Percentiles rank a stretch among this genome's conserved stretches.
Evolutionary conservation across 495 filamentous ascomycete species (phyloP).

Genomic region (Cetradonia linearis): DNA sequence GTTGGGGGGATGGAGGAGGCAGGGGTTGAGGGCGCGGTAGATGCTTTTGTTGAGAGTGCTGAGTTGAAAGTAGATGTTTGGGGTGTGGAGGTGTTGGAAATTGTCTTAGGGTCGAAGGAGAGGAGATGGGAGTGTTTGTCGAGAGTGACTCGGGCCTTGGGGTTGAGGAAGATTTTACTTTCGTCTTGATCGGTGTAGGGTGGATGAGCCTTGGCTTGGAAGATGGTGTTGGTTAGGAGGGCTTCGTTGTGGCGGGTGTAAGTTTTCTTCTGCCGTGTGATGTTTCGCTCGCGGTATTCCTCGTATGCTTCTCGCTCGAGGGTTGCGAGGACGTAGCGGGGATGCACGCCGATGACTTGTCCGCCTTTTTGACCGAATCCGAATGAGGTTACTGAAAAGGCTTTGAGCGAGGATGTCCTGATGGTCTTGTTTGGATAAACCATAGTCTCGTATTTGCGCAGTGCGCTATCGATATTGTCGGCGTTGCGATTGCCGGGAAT

Average conservation of each 20-base stretch:
- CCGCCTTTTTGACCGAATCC: slow-evolving; percentile 27
- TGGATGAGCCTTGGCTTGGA: neutral
- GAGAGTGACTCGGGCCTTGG: slow-evolving; percentile 2
- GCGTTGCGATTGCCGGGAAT: slow-evolving; percentile 25
- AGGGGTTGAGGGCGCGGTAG: neutral
- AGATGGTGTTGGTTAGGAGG: neutral
- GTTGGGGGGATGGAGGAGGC: neutral
- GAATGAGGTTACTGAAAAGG: slow-evolving; percentile 26
- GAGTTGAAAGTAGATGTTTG: neutral
- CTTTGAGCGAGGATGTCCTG: slow-evolving; percentile 15
- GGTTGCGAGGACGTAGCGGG: slow-evolving; percentile 23
- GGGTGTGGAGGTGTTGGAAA: neutral
- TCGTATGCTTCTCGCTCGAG: slow-evolving; percentile 12
- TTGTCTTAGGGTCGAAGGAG: neutral
- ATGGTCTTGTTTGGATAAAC: slow-evolving; percentile 16
- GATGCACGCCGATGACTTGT: slow-evolving; percentile 21
- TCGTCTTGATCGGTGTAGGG: neutral
- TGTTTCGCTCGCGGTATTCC: slow-evolving; percentile 4
- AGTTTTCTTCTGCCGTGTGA: neutral
- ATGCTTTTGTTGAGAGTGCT: neutral
- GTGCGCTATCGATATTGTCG: slow-evolving; percentile 24
- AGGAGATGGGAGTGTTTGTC: neutral
- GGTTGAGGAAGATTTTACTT: slow-evolving; percentile 4
- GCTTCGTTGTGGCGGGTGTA: neutral
- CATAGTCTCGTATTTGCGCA: slow-evolving; percentile 18